Evolutionary conservation across 306 rosid genomes (phyloP), one percentile per base, ranked within the genome.

Genomic region (Myrica gale): DNA sequence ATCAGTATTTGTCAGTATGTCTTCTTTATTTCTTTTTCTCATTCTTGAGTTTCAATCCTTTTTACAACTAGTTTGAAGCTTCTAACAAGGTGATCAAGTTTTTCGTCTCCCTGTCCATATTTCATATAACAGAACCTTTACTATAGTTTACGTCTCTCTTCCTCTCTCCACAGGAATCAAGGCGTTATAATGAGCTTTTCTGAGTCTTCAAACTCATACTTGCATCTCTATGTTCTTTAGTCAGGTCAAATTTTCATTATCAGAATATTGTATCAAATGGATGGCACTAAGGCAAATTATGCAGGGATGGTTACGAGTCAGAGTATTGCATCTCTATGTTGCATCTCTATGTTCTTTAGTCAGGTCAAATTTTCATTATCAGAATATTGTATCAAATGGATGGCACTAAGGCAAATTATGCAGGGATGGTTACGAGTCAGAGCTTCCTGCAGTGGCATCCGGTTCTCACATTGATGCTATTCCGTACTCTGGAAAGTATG

Each of bases 391-490:
- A 69, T 76, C 55, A 63, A 17, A 41, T 71, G 32, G n/a, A 61
- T 20, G 76, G 79, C 66, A 75, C 32, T 84, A 44, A 57, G 58
- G 70, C 63, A 53, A 16, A 73, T 50, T 72, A 62, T 87, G 77
- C 82, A 95, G 97, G 97, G 92, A 86, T 73, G 97, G 97, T 37
- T 60, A 62, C 72, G 86, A 89, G 74, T 87, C 96, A 0, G 88
- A 86, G 81, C 92, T 92, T 80, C 84, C 93, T 72, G 97, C 96
- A 57, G 96, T 89, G 63, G 97, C 96, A 66, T 89, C 98, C 0
- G 98, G 97, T 72, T 95, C 98, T 5, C 98, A 95, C 88, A 85
- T 89, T 54, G 98, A 95, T 87, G 98, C 98, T 41, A 92, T 95
- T 82, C 97, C 97, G 63, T 95, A 86, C 89, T 92, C 97, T 13